phyloP scores from a whole-genome alignment of 176 grass and related monocot species.

The Aechmea fasciata region DNA sequence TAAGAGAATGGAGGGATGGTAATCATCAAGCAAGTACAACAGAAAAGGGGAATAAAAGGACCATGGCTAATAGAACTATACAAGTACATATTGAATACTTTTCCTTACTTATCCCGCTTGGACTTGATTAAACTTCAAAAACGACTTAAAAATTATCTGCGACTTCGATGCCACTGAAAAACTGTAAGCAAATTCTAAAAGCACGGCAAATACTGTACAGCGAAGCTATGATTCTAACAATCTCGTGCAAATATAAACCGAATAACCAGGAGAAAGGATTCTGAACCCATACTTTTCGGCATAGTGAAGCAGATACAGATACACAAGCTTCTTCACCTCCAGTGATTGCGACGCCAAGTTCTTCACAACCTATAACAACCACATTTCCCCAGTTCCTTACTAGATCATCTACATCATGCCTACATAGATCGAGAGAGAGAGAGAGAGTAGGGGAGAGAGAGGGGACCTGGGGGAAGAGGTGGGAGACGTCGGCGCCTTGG shows the following conservation, averaged over 20 bases:
- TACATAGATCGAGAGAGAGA: neutral
- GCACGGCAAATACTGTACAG: no score
- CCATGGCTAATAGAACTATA: no score
- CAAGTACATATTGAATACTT: no score
- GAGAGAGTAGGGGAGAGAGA: neutral
- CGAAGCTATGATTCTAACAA: neutral
- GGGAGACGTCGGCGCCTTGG: slow-evolving; percentile 68
- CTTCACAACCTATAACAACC: slow-evolving; percentile 62
- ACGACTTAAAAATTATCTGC: no score
- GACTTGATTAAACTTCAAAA: no score
- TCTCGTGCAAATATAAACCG: neutral
- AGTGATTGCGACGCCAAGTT: slow-evolving; percentile 76
- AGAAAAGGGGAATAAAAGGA: no score
- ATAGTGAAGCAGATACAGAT: slow-evolving; percentile 93
- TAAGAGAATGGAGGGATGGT: no score
- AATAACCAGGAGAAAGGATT: neutral
- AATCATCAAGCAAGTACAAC: no score
- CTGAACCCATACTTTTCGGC: slow-evolving; percentile 62
- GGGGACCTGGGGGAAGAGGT: slow-evolving; percentile 73
- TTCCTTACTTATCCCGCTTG: no score
- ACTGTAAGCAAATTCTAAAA: no score
- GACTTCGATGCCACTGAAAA: no score
- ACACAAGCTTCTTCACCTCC: slow-evolving; percentile 96
- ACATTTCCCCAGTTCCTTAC: neutral
- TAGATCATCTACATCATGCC: neutral